Conservation (phyloP, 345 rosid genomes). For the Corchorus capsularis region DNA sequence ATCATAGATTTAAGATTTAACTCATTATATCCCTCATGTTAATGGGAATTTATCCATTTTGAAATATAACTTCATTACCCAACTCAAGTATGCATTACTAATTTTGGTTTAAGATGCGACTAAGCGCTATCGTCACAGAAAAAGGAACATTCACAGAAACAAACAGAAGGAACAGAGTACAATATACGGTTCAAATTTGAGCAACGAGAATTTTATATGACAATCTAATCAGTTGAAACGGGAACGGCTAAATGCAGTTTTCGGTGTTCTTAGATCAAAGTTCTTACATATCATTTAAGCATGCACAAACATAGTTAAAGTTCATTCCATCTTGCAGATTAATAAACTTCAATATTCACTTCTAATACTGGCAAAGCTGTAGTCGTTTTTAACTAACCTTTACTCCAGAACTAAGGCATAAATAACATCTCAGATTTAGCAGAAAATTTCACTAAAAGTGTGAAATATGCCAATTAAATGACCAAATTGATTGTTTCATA, state of each 20-base stretch:
- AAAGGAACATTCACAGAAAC: not conserved
- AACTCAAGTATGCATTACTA: not conserved
- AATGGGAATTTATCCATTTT: not conserved
- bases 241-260: constrained; percentile 1
- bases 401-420: not conserved
- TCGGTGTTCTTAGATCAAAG: not conserved
- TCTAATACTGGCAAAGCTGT: not conserved
- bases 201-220: constrained; percentile 3
- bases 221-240: not conserved
- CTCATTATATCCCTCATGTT: not conserved
- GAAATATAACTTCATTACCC: not conserved
- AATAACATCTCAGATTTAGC: constrained; percentile 11
- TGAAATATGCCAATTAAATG: not conserved
- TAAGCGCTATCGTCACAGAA: not conserved
- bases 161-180: not conserved
- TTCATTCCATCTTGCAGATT: not conserved
- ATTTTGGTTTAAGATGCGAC: not conserved
- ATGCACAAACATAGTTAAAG: not conserved
- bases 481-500: not conserved
- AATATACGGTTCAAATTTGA: not conserved
- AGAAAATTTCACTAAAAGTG: constrained; percentile 14
- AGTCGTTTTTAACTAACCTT: not conserved
- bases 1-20: not conserved
- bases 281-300: not conserved
- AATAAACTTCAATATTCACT: not conserved